Percentiles rank a stretch among this genome's conserved stretches.
phyloP scores from a whole-genome alignment of 306 rosid genomes.

The Benincasa hispida region DNA sequence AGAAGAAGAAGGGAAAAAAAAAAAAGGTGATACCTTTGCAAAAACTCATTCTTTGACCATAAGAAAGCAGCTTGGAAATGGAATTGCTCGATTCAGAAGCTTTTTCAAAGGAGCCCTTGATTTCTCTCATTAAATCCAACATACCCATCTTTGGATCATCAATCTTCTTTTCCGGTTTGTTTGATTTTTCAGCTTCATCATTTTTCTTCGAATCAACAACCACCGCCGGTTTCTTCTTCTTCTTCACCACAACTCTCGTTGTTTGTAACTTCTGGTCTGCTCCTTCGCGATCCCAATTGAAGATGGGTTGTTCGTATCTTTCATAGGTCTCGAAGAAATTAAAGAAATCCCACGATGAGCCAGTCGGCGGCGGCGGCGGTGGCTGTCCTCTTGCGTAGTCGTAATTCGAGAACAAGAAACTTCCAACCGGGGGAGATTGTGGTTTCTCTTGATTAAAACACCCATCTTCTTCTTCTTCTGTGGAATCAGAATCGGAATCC shows the following conservation, averaged over 20 bases:
- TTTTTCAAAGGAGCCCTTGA: conserved; percentile 40
- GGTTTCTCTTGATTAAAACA: conserved; percentile 4
- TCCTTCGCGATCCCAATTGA: conserved; percentile 12
- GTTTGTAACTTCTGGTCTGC: background rate
- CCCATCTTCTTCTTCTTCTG: conserved; percentile 25
- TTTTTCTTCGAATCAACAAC: conserved; percentile 1
- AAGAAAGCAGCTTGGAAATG: conserved; percentile 37
- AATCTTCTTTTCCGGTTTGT: conserved; percentile 6
- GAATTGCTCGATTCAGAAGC: conserved; percentile 58
- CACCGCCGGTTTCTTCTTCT: background rate
- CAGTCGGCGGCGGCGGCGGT: conserved; percentile 52
- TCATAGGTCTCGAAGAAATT: conserved; percentile 72
- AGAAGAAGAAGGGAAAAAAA: background rate
- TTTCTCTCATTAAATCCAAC: conserved; percentile 38
- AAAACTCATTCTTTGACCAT: conserved; percentile 28
- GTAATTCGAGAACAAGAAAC: conserved; percentile 13
- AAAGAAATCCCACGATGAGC: conserved; percentile 70
- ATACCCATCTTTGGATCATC: conserved; percentile 17
- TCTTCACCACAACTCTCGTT: conserved; percentile 13
- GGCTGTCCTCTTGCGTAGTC: conserved; percentile 11
- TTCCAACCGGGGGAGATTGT: conserved; percentile 11
- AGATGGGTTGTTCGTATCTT: conserved; percentile 41
- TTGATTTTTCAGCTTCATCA: conserved; percentile 8
- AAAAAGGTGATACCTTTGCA: conserved; percentile 29
- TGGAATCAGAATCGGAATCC: conserved; percentile 23